Evolutionary conservation across 257 asterid genomes (phyloP).

Genomic region (Avicennia marina): DNA sequence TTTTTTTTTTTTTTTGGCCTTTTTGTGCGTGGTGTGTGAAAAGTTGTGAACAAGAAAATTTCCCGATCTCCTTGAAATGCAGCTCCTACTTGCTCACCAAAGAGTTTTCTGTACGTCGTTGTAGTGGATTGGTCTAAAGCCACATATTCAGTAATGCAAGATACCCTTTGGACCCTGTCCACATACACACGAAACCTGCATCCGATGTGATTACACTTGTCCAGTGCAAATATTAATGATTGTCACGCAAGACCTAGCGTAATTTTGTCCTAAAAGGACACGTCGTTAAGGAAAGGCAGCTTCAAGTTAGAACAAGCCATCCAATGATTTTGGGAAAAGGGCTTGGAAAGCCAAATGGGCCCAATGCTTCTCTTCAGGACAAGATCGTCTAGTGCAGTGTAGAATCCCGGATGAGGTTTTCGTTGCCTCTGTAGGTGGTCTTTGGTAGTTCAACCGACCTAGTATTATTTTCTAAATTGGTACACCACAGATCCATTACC

Average conservation of each 20-base stretch:
- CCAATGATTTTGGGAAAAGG: no score
- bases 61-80: not conserved
- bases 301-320: no score
- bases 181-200: not conserved
- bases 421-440: not conserved
- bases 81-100: not conserved
- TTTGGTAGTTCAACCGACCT: constrained; percentile 12
- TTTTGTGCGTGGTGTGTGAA: no score
- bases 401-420: not conserved
- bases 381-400: no score
- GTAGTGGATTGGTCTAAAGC: constrained; percentile 18
- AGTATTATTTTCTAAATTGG: not conserved
- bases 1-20: no score
- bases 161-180: constrained; percentile 10
- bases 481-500: not conserved
- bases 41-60: not conserved
- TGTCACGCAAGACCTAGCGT: no score
- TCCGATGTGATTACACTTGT: no score
- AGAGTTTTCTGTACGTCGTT: not conserved
- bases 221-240: no score
- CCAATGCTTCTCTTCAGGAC: no score
- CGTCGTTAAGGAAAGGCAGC: no score
- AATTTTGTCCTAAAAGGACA: no score
- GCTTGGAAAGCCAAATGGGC: no score
- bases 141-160: constrained; percentile 2